Evolutionary conservation across 108 stramenopile genomes (phyloP).

Genomic region (Bacterosira constricta): DNA sequence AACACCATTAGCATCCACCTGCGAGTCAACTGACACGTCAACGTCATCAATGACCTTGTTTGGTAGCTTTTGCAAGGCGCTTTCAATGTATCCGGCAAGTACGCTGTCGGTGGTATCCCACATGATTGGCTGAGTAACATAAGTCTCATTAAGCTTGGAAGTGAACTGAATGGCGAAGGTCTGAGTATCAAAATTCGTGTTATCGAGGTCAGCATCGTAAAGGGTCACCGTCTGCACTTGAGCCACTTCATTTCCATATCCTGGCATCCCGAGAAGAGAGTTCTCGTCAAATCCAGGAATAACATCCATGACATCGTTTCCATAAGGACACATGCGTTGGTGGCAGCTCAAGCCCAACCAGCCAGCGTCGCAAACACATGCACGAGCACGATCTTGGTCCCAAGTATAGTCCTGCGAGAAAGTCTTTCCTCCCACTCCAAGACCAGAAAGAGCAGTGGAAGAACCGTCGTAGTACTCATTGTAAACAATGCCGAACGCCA

Average conservation of each 20-base stretch:
- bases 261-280: slow-evolving; percentile 16
- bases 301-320: slow-evolving; percentile 75
- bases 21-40: slow-evolving; percentile 42
- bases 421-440: slow-evolving; percentile 50
- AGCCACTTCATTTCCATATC: slow-evolving; percentile 41
- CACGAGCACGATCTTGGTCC: slow-evolving; percentile 72
- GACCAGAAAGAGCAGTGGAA: slow-evolving; percentile 41
- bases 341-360: slow-evolving; percentile 73
- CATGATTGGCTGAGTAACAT: slow-evolving; percentile 56
- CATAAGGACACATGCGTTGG: slow-evolving; percentile 69
- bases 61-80: slow-evolving; percentile 52
- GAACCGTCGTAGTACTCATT: slow-evolving; percentile 60
- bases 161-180: slow-evolving; percentile 66
- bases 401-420: slow-evolving; percentile 39
- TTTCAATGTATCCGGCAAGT: slow-evolving; percentile 29
- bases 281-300: slow-evolving; percentile 44
- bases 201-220: slow-evolving; percentile 41
- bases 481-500: slow-evolving; percentile 51
- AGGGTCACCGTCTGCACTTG: slow-evolving; percentile 60
- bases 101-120: slow-evolving; percentile 19
- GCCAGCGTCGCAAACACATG: slow-evolving; percentile 74
- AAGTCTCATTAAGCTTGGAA: slow-evolving; percentile 62
- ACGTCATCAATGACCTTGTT: slow-evolving; percentile 68
- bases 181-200: slow-evolving; percentile 38
- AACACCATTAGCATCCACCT: slow-evolving; percentile 11